phyloP scores from a whole-genome alignment of 2,329 filamentous ascomycete genomes.

The Scedosporium aurantiacum region DNA sequence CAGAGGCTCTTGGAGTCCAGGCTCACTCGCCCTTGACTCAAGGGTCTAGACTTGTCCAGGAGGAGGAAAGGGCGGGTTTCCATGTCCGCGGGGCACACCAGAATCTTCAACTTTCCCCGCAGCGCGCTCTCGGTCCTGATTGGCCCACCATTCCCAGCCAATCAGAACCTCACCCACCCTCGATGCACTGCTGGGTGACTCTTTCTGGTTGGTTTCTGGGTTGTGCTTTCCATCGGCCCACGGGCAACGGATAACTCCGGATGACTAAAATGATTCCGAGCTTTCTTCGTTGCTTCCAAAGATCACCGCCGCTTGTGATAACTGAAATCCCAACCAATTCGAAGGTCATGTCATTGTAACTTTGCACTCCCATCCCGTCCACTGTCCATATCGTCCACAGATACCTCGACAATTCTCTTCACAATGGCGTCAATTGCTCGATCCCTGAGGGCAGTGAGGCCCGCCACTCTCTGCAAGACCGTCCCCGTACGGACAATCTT shows the following conservation, averaged over 20 bases:
- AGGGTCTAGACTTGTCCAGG: neutral
- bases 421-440: conserved; percentile 53
- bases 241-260: no score
- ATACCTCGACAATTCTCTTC: conserved; percentile 3
- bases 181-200: no score
- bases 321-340: neutral
- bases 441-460: conserved; percentile 38
- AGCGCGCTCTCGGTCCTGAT: neutral
- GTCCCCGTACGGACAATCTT: conserved; percentile 1
- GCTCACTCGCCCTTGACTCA: no score
- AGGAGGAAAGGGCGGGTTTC: neutral
- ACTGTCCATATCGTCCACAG: neutral
- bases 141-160: neutral
- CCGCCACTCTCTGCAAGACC: conserved; percentile 20
- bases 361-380: neutral
- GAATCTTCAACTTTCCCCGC: neutral
- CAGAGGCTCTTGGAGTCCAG: no score
- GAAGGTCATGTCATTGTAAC: neutral
- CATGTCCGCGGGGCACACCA: neutral
- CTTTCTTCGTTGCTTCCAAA: neutral
- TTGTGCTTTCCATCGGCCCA: no score
- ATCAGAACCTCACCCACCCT: neutral
- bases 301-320: neutral
- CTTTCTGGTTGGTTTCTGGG: no score
- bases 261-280: no score